Base-by-base conservation (phyloP, 2,329 filamentous ascomycete species). In the Trichoderma harzianum region DNA sequence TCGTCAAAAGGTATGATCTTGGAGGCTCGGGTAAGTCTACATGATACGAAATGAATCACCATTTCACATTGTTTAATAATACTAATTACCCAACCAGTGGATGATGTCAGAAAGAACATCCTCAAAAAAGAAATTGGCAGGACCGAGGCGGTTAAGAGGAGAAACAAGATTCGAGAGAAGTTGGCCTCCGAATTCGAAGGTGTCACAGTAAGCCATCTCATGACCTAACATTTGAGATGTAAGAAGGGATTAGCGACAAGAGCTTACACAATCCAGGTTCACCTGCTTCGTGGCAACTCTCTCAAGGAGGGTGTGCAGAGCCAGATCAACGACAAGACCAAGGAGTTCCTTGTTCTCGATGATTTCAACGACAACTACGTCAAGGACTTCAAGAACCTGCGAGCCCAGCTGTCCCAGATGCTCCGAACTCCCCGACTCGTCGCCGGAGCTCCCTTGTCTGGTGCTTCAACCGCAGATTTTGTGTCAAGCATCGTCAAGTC, bases 111-210 rank as follows among this genome's bases (percentile, higher is more conserved):
- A 21, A 69, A 69, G 16, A 69, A 69, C 3, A 69, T 69, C 57
- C 67, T 69, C 36, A 69, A 39, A 28, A 69, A 62, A 16, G 67
- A 69, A 28, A 69, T 69, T 43, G 67, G 67, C 55, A 69, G 67
- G 57, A 69, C 57, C 26, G 67, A 69, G 36, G 67, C 67, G 5
- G 58, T 69, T 3, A 69, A 53, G 67, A 69, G 57, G 67, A 61
- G 67, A 62, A 69, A 69, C 39, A 69, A 69, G 67, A 69, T 69
- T 16, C 67, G 67, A 51, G 67, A 69, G 57, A 69, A 69, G 67
- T 30, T 69, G 57, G 43, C 67, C 30, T 58, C 67, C 28, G 67
- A 69, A 28, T 69, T 69, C 28, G 67, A 69, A 16, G 67, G 62
- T 14, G 67, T 69, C 7, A 69, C 67, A 28, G 67, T 69, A 16